These are phyloP conservation scores for Anisodus acutangulus DNA, from an alignment of 257 asterid genomes.

Conservation along the genomic window DNA sequence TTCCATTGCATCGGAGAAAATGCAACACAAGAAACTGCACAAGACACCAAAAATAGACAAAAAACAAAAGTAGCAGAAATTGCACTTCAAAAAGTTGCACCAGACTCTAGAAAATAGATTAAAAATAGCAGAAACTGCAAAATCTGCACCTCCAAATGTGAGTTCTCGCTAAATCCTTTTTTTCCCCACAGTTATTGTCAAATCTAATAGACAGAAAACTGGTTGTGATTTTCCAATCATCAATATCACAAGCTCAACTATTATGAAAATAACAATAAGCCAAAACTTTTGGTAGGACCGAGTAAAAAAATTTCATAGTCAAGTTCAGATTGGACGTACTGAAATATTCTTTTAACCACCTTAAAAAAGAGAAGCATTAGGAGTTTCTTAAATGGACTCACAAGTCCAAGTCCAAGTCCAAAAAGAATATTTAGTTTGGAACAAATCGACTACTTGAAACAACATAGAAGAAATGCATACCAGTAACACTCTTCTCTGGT, in stretches of 20 bases:
- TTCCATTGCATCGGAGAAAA: background rate
- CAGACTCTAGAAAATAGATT: background rate
- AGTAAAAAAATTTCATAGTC: background rate
- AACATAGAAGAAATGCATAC: no score
- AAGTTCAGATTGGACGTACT: background rate
- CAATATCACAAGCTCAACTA: background rate
- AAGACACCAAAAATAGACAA: no score
- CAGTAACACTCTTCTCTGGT: background rate
- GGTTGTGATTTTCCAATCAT: conserved; percentile 10
- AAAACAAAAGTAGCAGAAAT: no score
- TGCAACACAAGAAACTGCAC: background rate
- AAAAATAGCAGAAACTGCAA: background rate
- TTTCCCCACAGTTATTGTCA: no score
- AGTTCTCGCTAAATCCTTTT: no score
- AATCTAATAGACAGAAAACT: no score
- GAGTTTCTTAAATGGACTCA: background rate
- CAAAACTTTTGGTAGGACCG: background rate
- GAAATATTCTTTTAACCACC: background rate
- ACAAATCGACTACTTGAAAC: background rate
- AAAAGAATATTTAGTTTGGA: background rate
- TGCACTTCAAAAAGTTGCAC: background rate
- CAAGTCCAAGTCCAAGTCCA: no score
- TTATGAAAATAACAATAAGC: background rate
- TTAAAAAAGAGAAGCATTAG: background rate
- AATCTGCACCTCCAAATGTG: no score